Conservation (phyloP, 2,329 filamentous ascomycete genomes). For the Hymenoscyphus fraxineus region DNA sequence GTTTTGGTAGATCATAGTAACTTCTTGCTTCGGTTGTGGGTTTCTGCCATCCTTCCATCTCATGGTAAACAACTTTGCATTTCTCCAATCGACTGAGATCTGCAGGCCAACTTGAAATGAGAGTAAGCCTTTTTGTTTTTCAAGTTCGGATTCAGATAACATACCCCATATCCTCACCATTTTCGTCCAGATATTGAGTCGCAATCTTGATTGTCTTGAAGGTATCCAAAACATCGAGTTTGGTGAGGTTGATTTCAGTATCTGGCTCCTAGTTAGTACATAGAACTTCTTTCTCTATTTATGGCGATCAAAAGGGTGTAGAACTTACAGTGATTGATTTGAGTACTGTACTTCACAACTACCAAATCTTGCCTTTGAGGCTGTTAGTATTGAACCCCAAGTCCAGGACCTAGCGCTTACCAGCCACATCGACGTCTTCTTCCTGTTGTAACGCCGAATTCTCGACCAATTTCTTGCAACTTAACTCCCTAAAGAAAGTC, state of each 20-base stretch:
- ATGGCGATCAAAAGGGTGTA: no score
- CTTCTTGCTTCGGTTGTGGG: conserved; percentile 54
- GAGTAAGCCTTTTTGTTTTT: neutral
- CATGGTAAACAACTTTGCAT: conserved; percentile 64
- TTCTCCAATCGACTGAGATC: conserved; percentile 55
- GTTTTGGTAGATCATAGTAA: conserved; percentile 59
- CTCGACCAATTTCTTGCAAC: conserved; percentile 46
- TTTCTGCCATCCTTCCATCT: conserved; percentile 66
- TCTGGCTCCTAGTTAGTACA: neutral
- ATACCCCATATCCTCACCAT: conserved; percentile 8
- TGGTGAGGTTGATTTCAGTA: conserved; percentile 49
- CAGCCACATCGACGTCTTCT: conserved; percentile 58
- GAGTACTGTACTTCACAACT: conserved; percentile 36
- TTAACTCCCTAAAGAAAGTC: conserved; percentile 37
- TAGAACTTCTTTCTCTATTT: neutral
- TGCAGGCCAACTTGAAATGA: conserved; percentile 35
- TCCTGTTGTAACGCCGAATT: conserved; percentile 42
- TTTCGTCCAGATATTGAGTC: conserved; percentile 56
- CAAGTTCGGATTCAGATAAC: neutral
- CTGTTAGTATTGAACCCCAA: no score
- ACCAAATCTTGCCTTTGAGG: conserved; percentile 43
- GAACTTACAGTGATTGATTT: conserved; percentile 12
- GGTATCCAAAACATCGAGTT: conserved; percentile 67
- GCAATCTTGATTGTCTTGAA: conserved; percentile 74
- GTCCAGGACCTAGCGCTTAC: conserved; percentile 22